A percentile compares a stretch with the other conserved stretches of the same genome.
Evolutionary conservation across 2,329 filamentous ascomycete species (phyloP).

Genomic region (Ophiostoma perfectum): DNA sequence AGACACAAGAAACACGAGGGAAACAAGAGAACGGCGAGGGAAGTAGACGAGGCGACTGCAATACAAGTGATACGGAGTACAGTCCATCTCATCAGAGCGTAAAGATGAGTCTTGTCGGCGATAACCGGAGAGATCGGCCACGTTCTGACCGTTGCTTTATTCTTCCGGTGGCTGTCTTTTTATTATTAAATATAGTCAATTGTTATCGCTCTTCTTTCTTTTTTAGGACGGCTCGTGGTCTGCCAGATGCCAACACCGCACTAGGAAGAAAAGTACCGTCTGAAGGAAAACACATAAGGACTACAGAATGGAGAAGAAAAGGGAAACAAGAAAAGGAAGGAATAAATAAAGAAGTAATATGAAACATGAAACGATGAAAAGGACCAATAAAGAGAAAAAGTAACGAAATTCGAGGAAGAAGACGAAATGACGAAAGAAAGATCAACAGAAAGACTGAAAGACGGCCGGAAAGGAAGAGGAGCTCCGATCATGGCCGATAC

Average conservation of each 20-base stretch:
- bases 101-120: background rate
- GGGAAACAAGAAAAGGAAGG: background rate
- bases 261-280: background rate
- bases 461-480: background rate
- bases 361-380: conserved; percentile 12
- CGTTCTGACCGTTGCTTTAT: background rate
- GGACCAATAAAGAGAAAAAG: conserved; percentile 9
- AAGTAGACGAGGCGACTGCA: no score
- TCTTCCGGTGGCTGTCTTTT: background rate
- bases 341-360: background rate
- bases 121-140: background rate
- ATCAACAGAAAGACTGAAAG: background rate
- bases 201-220: background rate
- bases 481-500: background rate
- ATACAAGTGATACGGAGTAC: background rate
- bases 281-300: background rate
- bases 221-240: background rate
- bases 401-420: background rate
- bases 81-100: background rate
- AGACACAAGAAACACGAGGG: no score
- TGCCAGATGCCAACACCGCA: background rate
- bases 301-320: background rate
- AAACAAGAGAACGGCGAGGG: no score
- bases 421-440: background rate
- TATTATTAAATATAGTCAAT: background rate